phyloP scores from a whole-genome alignment of 768 basidiomycete species.

The Pleurotus tuber-regium region DNA sequence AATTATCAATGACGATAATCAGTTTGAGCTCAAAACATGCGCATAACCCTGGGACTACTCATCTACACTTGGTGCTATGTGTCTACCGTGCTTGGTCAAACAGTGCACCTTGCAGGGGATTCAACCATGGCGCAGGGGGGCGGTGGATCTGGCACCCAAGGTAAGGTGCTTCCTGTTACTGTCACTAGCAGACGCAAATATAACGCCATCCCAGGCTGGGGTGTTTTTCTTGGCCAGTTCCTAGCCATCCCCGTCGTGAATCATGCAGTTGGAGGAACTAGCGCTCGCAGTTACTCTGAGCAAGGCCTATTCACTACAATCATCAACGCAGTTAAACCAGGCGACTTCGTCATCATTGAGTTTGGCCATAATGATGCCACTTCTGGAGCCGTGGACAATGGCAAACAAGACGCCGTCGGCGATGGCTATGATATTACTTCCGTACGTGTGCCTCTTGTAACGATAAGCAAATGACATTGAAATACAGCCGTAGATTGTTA shows the following conservation, averaged over 20 bases:
- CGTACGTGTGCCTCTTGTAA: no score
- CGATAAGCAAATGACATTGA: no score
- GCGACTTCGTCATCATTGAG: conserved; percentile 43
- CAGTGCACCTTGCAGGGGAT: conserved; percentile 42
- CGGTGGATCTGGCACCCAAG: conserved; percentile 35
- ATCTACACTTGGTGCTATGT: no score
- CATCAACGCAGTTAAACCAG: conserved; percentile 34
- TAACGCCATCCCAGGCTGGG: conserved; percentile 38
- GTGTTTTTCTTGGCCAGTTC: conserved; percentile 38
- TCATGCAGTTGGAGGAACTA: conserved; percentile 42
- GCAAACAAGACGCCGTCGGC: conserved; percentile 39
- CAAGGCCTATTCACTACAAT: conserved; percentile 44
- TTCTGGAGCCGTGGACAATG: conserved; percentile 37
- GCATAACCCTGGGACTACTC: no score
- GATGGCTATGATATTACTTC: conserved; percentile 34
- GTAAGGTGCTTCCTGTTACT: no score
- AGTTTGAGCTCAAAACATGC: no score
- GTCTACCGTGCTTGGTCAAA: no score
- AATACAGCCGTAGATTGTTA: no score
- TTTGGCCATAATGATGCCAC: conserved; percentile 50
- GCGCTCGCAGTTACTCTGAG: conserved; percentile 45
- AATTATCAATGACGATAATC: no score
- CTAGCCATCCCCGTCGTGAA: conserved; percentile 43
- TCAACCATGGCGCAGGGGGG: conserved; percentile 42
- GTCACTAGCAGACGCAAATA: no score